Base-by-base conservation (phyloP, 371 early-diverging fungal species). In the Sanchytrium tribonematis region DNA sequence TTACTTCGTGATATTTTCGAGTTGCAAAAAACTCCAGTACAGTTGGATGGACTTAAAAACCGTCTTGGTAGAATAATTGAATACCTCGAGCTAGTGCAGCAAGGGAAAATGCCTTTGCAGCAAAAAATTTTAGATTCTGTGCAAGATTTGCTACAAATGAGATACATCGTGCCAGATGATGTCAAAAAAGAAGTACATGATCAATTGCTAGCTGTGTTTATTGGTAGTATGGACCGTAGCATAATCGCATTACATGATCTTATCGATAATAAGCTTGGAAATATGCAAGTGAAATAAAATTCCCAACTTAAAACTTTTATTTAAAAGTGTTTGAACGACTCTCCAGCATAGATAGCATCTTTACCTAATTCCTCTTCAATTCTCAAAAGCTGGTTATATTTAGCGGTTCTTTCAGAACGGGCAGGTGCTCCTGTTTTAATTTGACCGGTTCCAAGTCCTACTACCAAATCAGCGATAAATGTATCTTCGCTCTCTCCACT, bases 351-450 rank as follows among this genome's bases (percentile, higher is more conserved):
- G 76, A 86, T 76, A 71, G 86, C 85, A 68, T 84, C 79, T 69
- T 76, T 80, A 71, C 86, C 88, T 31, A 89, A 79, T 77, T 87
- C 86, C 77, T 91, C 90, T 77, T 89, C 88, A 73, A 94, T 90
- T 71, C 93, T 70, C 70, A 98, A 82, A 66, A 98, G 81, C 82
- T 97, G 95, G 86, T 98, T 98, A 84, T 93, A 96, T 84, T 97
- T 98, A 77, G 91, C 90, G 72, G 93, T 80, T 74, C 98, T 85
- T 82, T 98, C 98, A 31, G 91, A 89, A 72, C 97, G 84, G 85
- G 94, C 94, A 30, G 98, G 95, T 65, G 98, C 97, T 76, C 98
- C 98, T 69, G 96, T 90, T 87, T 98, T 98, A 83, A 98, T 94
- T 81, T 95, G 95, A 70, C 97, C 97, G 66, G 91, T 87, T 73